phyloP scores from a whole-genome alignment of 163 green algal genomes.

The Chloroidium sp. region DNA sequence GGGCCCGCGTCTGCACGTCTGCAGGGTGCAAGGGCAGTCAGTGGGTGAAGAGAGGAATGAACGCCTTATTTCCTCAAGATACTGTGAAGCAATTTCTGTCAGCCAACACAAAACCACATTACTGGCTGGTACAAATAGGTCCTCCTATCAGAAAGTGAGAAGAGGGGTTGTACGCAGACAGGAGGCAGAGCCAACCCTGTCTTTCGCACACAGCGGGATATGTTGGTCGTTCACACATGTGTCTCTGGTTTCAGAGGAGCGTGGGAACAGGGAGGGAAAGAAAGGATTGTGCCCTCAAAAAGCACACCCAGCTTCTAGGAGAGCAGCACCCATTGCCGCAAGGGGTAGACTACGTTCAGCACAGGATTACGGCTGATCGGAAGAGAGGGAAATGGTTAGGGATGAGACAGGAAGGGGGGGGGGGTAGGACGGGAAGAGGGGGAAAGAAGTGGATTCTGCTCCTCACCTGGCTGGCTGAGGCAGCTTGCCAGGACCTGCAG shows the following conservation, averaged over 20 bases:
- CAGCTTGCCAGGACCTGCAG: conserved; percentile 51
- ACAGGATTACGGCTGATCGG: not conserved
- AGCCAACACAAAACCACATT: not conserved
- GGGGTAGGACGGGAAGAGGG: not conserved
- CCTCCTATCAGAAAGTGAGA: not conserved
- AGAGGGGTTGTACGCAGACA: not conserved
- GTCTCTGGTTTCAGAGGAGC: too few relatives aligned
- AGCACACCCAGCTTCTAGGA: not conserved
- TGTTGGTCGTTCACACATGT: too few relatives aligned
- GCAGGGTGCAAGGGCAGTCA: not conserved
- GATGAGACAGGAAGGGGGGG: too few relatives aligned
- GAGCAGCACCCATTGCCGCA: not conserved
- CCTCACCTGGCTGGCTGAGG: conserved; percentile 16
- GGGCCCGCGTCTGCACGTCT: conserved; percentile 15
- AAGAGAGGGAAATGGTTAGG: too few relatives aligned
- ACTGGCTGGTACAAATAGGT: not conserved
- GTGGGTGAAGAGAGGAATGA: too few relatives aligned
- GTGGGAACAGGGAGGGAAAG: too few relatives aligned
- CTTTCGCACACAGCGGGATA: too few relatives aligned
- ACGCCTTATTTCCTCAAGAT: not conserved
- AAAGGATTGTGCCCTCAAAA: not conserved
- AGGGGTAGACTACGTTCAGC: not conserved
- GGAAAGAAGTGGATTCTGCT: not conserved
- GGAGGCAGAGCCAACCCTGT: not conserved
- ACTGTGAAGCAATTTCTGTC: not conserved